Conservation (phyloP, 139 green algal species). For the Chlamydomonas eustigma region DNA sequence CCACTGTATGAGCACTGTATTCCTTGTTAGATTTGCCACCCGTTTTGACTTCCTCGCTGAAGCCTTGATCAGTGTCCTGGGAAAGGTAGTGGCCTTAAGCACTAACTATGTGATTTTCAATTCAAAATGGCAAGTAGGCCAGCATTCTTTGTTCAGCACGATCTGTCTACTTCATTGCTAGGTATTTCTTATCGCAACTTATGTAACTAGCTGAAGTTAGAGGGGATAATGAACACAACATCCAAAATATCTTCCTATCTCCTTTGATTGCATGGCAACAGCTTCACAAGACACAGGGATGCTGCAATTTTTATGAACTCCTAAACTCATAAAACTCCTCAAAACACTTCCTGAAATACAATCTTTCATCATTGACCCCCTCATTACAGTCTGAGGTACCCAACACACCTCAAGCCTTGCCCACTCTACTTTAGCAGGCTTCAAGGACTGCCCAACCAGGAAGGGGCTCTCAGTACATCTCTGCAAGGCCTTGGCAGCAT, state of each 20-base stretch:
- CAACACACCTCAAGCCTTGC: conserved; percentile 20
- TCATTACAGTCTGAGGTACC: background rate
- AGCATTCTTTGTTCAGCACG: no score
- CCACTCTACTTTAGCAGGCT: conserved; percentile 29
- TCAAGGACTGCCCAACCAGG: conserved; percentile 17
- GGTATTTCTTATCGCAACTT: no score
- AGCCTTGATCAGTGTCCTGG: conserved; percentile 18
- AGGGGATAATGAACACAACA: no score
- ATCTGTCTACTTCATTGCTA: no score
- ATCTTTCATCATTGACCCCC: background rate
- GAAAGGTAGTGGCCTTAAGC: no score
- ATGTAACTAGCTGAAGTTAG: no score
- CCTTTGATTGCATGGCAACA: no score
- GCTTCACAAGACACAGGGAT: background rate
- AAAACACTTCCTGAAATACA: no score
- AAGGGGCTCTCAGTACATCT: conserved; percentile 17
- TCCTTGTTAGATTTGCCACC: background rate
- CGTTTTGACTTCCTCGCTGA: background rate
- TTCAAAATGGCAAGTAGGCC: no score
- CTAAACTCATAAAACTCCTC: background rate
- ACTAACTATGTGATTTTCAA: no score
- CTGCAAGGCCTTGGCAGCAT: conserved; percentile 24
- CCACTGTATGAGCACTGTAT: background rate
- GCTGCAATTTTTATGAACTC: background rate
- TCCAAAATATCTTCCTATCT: no score